Percentiles rank a stretch among this genome's conserved stretches.
These are phyloP conservation scores for Dioszegia aurantiaca DNA, from an alignment of 768 basidiomycete genomes.

Conservation along the genomic window DNA sequence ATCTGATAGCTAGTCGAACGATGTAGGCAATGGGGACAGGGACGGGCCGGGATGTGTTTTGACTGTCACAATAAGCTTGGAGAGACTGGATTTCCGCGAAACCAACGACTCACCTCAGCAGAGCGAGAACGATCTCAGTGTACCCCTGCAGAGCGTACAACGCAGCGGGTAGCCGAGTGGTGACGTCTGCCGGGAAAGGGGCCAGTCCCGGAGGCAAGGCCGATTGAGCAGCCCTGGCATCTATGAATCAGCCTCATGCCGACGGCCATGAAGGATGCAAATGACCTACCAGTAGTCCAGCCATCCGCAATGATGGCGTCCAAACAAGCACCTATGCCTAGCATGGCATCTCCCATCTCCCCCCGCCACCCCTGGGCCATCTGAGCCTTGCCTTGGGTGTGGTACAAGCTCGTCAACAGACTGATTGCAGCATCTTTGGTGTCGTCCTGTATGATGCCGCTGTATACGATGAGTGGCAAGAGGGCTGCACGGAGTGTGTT, in stretches of 20 bases:
- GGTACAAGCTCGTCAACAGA: conserved; percentile 28
- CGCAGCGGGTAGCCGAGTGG: conserved; percentile 17
- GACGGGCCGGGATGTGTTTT: conserved; percentile 44
- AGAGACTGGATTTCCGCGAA: not conserved
- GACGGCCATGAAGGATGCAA: no score
- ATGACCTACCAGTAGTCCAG: conserved; percentile 33
- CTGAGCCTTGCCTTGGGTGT: conserved; percentile 34
- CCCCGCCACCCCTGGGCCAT: conserved; percentile 27
- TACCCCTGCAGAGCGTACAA: conserved; percentile 40
- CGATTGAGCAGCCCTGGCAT: not conserved
- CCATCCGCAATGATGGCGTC: conserved; percentile 29
- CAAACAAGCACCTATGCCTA: conserved; percentile 26
- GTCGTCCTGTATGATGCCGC: conserved; percentile 10
- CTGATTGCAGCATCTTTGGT: conserved; percentile 20
- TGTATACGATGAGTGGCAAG: conserved; percentile 22
- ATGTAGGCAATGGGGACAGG: conserved; percentile 49
- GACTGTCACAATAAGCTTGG: conserved; percentile 21
- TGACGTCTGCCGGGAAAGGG: conserved; percentile 26
- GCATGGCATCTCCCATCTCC: conserved; percentile 37
- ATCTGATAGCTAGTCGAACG: conserved; percentile 42
- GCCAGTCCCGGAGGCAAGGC: conserved; percentile 5
- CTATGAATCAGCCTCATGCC: not conserved
- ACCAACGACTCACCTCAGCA: conserved; percentile 34
- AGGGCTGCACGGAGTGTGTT: conserved; percentile 35
- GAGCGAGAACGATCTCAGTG: conserved; percentile 30